These are phyloP conservation scores for Nemania abortiva DNA, from an alignment of 2,329 filamentous ascomycete species.

Conservation along the genomic window DNA sequence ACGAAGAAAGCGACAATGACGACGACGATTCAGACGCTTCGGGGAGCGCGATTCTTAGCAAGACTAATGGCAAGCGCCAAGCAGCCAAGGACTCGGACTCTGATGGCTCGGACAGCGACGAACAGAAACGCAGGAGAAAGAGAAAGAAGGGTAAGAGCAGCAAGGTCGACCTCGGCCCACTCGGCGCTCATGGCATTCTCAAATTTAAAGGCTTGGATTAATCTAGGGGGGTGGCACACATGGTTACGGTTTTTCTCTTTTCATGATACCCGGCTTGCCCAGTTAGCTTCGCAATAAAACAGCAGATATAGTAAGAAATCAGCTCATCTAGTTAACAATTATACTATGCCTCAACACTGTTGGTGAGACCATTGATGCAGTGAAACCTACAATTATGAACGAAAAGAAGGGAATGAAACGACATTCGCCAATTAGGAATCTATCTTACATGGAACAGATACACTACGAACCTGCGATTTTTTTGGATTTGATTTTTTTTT, in stretches of 20 bases:
- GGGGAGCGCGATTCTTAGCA: slow-evolving; percentile 59
- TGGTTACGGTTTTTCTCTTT: slow-evolving; percentile 29
- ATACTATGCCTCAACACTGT: background rate
- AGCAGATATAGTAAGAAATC: background rate
- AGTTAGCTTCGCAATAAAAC: slow-evolving; percentile 18
- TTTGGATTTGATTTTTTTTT: too few species aligned
- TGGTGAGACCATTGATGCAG: background rate
- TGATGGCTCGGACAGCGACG: slow-evolving; percentile 59
- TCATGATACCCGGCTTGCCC: slow-evolving; percentile 44
- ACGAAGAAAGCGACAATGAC: slow-evolving; percentile 62
- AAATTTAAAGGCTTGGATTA: slow-evolving; percentile 63
- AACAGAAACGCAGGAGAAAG: slow-evolving; percentile 60
- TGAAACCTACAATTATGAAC: background rate
- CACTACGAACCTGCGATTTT: too few species aligned
- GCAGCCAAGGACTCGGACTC: slow-evolving; percentile 57
- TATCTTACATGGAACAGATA: background rate
- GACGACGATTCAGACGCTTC: slow-evolving; percentile 60
- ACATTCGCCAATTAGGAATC: background rate
- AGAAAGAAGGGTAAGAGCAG: slow-evolving; percentile 57
- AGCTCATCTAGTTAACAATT: background rate
- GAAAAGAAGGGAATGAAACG: background rate
- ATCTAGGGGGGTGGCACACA: background rate
- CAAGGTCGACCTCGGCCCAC: slow-evolving; percentile 59
- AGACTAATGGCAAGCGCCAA: slow-evolving; percentile 55
- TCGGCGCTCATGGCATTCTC: slow-evolving; percentile 65